Conservation (phyloP, 345 rosid species). For the Citrus sp. region DNA sequence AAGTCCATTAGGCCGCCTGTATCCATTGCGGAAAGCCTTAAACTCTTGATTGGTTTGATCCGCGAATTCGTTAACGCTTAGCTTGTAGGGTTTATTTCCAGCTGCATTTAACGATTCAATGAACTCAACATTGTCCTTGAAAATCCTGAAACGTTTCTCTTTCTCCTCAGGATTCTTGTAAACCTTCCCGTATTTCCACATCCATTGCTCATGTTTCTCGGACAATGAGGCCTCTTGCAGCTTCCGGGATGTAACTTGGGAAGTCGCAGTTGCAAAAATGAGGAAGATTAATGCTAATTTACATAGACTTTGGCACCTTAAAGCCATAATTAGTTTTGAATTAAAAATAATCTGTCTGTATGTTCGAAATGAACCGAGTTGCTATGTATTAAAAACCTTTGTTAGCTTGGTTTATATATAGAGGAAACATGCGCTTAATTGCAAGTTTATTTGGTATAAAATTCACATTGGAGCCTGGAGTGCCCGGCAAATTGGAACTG, state of each 20-base stretch:
- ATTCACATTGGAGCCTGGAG: not conserved
- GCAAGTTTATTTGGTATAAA: not conserved
- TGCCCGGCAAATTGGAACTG: not conserved
- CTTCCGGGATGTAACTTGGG: constrained; percentile 11
- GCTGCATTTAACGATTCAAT: constrained; percentile 26
- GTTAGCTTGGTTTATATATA: constrained; percentile 11
- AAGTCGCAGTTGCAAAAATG: not conserved
- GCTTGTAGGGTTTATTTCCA: constrained; percentile 29
- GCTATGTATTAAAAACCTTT: not conserved
- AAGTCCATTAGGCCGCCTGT: constrained; percentile 16
- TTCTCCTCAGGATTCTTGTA: constrained; percentile 22
- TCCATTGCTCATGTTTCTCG: constrained; percentile 35
- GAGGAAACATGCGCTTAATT: not conserved
- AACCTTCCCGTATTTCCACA: constrained; percentile 18
- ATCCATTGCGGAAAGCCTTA: constrained; percentile 30
- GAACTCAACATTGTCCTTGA: constrained; percentile 19
- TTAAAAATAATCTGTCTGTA: not conserved
- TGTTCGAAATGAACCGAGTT: not conserved
- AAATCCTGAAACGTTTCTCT: constrained; percentile 22
- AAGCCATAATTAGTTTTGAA: constrained; percentile 4
- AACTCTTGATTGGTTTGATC: constrained; percentile 51
- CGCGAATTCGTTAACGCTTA: constrained; percentile 40
- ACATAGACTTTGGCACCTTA: not conserved
- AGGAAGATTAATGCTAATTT: not conserved
- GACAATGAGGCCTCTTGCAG: constrained; percentile 14